Conservation (phyloP, 805 yeast genomes). For the Hanseniaspora pseudoguilliermondii region DNA sequence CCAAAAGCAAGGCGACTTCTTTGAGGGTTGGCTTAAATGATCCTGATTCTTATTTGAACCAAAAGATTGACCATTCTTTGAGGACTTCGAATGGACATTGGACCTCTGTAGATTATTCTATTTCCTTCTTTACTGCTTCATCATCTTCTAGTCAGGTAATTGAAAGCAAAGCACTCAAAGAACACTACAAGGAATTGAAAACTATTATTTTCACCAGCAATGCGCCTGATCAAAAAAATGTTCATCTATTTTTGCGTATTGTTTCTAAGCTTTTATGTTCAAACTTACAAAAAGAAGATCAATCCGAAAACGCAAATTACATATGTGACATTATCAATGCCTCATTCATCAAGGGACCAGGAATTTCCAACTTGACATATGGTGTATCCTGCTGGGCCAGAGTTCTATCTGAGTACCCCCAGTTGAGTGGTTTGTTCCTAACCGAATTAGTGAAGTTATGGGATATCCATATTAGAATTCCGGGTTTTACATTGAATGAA, state of each 20-base stretch:
- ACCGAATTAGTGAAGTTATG: conserved; percentile 63
- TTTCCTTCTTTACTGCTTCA: conserved; percentile 7
- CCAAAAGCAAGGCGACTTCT: conserved; percentile 73
- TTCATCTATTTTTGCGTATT: not conserved
- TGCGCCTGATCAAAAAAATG: not conserved
- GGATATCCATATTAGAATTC: conserved; percentile 52
- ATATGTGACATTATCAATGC: conserved; percentile 4
- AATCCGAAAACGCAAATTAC: not conserved
- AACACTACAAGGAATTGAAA: not conserved
- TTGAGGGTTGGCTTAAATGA: conserved; percentile 44
- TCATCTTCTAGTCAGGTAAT: not conserved
- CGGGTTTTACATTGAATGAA: conserved; percentile 34
- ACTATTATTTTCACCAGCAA: not conserved
- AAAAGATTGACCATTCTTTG: conserved; percentile 1
- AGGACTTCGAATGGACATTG: not conserved
- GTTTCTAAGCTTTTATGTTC: not conserved
- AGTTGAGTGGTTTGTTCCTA: conserved; percentile 45
- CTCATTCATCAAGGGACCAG: not conserved
- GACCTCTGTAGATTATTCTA: conserved; percentile 15
- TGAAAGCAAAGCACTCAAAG: not conserved
- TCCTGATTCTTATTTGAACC: conserved; percentile 41
- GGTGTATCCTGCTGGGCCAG: conserved; percentile 75
- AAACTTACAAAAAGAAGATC: not conserved
- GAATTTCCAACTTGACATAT: not conserved
- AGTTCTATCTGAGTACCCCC: conserved; percentile 53